Evolutionary conservation across 768 basidiomycete genomes (phyloP).

Genomic region (Podaxis sp.): DNA sequence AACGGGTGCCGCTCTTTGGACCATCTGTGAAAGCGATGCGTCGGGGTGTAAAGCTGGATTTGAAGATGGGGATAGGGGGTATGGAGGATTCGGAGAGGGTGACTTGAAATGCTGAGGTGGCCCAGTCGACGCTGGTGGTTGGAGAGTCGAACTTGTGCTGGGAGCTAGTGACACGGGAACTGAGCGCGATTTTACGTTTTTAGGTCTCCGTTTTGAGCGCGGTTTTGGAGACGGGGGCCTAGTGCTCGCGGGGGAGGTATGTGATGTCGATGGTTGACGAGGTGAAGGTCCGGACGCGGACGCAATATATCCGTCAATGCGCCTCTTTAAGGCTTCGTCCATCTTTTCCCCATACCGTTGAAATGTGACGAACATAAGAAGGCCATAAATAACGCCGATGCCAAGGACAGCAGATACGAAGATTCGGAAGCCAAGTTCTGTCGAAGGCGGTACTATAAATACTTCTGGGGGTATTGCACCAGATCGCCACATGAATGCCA

Average conservation of each 20-base stretch:
- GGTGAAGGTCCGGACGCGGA: neutral
- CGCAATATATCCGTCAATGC: constrained; percentile 1
- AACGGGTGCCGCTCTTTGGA: neutral
- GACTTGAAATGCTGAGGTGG: neutral
- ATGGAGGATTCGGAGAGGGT: neutral
- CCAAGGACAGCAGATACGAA: constrained; percentile 3
- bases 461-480: neutral
- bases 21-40: neutral
- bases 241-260: neutral
- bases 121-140: neutral
- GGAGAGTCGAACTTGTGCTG: neutral
- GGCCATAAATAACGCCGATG: neutral
- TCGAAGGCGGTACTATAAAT: neutral
- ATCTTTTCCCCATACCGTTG: constrained; percentile 24
- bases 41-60: neutral
- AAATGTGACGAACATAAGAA: constrained; percentile 6
- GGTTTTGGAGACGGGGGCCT: neutral
- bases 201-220: neutral
- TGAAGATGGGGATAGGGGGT: neutral
- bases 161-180: neutral
- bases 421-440: neutral
- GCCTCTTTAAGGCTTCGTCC: constrained; percentile 12
- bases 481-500: constrained; percentile 15
- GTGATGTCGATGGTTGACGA: neutral
- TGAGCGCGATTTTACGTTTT: neutral